Conservation (phyloP, 352 stramenopile species). For the Phytophthora niederhauseri region DNA sequence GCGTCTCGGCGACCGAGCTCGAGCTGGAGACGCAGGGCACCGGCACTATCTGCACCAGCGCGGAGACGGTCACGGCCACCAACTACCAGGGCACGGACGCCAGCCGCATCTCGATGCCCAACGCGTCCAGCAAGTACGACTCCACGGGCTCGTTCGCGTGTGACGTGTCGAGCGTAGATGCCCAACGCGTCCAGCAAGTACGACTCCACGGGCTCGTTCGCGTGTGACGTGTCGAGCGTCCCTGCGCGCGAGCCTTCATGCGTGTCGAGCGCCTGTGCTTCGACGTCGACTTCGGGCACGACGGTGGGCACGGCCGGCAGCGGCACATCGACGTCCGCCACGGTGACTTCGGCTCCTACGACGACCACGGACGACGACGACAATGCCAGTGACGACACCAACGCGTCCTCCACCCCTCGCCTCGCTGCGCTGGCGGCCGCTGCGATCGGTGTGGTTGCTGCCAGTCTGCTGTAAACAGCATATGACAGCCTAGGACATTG, state of each 20-base stretch:
- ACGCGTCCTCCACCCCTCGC: slow-evolving; percentile 14
- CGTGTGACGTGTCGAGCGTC: slow-evolving; percentile 25
- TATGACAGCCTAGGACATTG: background rate
- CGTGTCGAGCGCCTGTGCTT: slow-evolving; percentile 15
- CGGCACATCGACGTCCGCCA: slow-evolving; percentile 10
- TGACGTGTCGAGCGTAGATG: slow-evolving; percentile 27
- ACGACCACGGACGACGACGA: slow-evolving; percentile 25
- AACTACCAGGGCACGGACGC: slow-evolving; percentile 27
- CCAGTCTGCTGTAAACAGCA: slow-evolving; percentile 18
- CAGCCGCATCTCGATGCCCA: slow-evolving; percentile 44
- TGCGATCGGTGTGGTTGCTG: slow-evolving; percentile 13
- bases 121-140: slow-evolving; percentile 34
- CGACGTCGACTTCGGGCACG: slow-evolving; percentile 13
- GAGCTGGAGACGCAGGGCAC: slow-evolving; percentile 32
- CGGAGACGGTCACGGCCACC: slow-evolving; percentile 22
- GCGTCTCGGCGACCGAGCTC: slow-evolving; percentile 22
- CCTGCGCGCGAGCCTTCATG: no score
- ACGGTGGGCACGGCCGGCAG: no score
- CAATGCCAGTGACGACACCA: slow-evolving; percentile 22
- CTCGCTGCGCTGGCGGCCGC: slow-evolving; percentile 17
- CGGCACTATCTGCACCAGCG: slow-evolving; percentile 32
- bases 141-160: slow-evolving; percentile 33
- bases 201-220: slow-evolving; percentile 25
- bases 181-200: slow-evolving; percentile 40
- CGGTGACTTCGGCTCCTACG: slow-evolving; percentile 21